Evolutionary conservation across 148 eudicot species (phyloP), one percentile per base, ranked within the genome.

Genomic region (Spergularia bocconei): DNA sequence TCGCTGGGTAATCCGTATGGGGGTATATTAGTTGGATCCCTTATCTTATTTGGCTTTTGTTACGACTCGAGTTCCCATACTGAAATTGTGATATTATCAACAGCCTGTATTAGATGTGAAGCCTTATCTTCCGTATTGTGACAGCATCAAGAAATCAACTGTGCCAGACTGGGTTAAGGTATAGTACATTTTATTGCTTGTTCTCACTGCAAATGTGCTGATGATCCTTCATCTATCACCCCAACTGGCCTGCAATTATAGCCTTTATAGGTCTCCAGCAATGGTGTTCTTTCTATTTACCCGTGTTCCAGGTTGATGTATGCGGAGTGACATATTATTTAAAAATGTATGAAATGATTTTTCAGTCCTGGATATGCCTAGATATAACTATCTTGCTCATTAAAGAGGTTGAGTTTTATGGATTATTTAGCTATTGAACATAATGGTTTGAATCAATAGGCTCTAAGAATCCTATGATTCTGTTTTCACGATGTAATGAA

Each of bases 31-130:
- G 2, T 29, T 66, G 2, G 2, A 29, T 29, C 33, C 33, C 33
- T 33, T 39, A 12, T 29, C 15, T 12, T 66, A 33, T n/a, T 59
- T 63, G 51, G 19, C 38, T 75, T 75, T 44, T 51, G 62, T 77
- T 56, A 41, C 55, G 67, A 56, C 63, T 54, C 52, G 13, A 50
- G 17, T 33, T 48, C 4, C 21, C 15, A 0, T 36, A 63, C 57
- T 50, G 25, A 16, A 56, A 29, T 29, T 29, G 33, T 29, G 33
- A 29, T 29, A 29, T 29, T 29, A 29, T 29, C 15, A 41, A 78
- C 89, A 94, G 97, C 98, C 98, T 69, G 92, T 95, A 56, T 81
- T 95, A 81, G 98, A 95, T 82, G 82, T 92, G 81, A 95, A 95
- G 82, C 98, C 98, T 33, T 95, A 92, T 87, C 86, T 95, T 72